Base-by-base conservation (phyloP, 116 monocot species). In the Papilionanthe hybrid region DNA sequence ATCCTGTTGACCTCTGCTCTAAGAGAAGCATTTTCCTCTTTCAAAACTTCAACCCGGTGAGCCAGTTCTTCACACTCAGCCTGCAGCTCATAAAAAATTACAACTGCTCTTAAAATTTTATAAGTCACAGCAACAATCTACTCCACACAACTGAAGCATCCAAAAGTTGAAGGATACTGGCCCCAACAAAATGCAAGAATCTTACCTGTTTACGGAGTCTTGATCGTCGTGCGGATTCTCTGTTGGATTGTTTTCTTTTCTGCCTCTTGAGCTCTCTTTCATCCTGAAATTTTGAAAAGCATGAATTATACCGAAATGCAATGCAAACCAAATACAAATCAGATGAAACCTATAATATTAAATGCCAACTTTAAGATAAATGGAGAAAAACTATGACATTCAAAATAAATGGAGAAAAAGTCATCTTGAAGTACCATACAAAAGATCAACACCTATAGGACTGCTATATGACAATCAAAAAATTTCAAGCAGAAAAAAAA, bases 181-280 rank as follows among this genome's bases (percentile, higher is more conserved):
- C 19, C 47, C 13, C 17, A 75, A 22, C 50, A 75, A 75, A 44
- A 48, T 53, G n/a, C n/a, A 18, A 72, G 75, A 41, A 9, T 30
- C 55, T 23, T 78, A 94, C 97, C 97, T 97, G 98, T 82, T 98
- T 98, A 79, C 98, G 94, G 77, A 94, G 78, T 69, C 98, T 90
- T 49, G 98, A 98, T 85, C 98, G 83, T 75, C 98, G 91, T 37
- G 98, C 98, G 60, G 98, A 98, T 88, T 99, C 99, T 65, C 99
- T 91, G 72, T 99, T 99, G 44, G 95, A 99, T 48, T 99, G 99
- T 76, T 99, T 99, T 79, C 99, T 91, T 85, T 86, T 88, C 86
- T 93, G 93, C 82, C 91, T 87, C 85, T 99, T 99, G 30, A 95
- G 80, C 84, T 99, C 99, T 78, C 99, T 91, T 83, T 99, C 99